These are phyloP conservation scores for Phytophthora pini DNA, from an alignment of 352 stramenopile species.

Conservation along the genomic window DNA sequence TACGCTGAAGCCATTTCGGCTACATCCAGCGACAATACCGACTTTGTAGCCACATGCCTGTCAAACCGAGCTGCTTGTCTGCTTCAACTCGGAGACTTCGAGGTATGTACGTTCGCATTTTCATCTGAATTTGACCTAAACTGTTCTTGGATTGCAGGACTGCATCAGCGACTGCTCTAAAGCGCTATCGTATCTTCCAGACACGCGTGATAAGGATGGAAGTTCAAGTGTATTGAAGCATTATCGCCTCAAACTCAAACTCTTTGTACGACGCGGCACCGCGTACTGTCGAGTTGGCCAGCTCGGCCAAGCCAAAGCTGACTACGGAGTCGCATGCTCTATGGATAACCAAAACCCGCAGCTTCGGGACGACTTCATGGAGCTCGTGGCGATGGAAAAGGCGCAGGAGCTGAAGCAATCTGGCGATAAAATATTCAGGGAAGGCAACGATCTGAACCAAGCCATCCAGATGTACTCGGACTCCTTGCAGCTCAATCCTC, in stretches of 20 bases:
- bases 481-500: slow-evolving; percentile 59
- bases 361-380: slow-evolving; percentile 71
- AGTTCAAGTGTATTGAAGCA: slow-evolving; percentile 47
- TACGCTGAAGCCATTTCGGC: slow-evolving; percentile 69
- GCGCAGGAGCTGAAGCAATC: slow-evolving; percentile 56
- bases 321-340: slow-evolving; percentile 80
- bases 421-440: slow-evolving; percentile 56
- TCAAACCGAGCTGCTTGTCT: slow-evolving; percentile 76
- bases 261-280: slow-evolving; percentile 75
- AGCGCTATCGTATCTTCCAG: slow-evolving; percentile 68
- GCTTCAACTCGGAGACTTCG: slow-evolving; percentile 64
- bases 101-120: slow-evolving; percentile 33
- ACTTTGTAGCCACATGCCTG: slow-evolving; percentile 59
- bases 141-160: slow-evolving; percentile 24
- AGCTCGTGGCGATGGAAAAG: slow-evolving; percentile 66
- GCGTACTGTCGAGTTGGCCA: slow-evolving; percentile 69
- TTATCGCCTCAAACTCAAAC: slow-evolving; percentile 76
- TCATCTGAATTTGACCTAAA: background rate
- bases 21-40: slow-evolving; percentile 38
- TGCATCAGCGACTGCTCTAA: slow-evolving; percentile 76
- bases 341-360: slow-evolving; percentile 78
- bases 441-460: slow-evolving; percentile 42
- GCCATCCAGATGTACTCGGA: slow-evolving; percentile 65
- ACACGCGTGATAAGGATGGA: slow-evolving; percentile 47
- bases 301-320: slow-evolving; percentile 71